These are phyloP conservation scores for Cutaneotrichosporon spelunceum DNA, from an alignment of 1,284 basidiomycete genomes.

Conservation along the genomic window DNA sequence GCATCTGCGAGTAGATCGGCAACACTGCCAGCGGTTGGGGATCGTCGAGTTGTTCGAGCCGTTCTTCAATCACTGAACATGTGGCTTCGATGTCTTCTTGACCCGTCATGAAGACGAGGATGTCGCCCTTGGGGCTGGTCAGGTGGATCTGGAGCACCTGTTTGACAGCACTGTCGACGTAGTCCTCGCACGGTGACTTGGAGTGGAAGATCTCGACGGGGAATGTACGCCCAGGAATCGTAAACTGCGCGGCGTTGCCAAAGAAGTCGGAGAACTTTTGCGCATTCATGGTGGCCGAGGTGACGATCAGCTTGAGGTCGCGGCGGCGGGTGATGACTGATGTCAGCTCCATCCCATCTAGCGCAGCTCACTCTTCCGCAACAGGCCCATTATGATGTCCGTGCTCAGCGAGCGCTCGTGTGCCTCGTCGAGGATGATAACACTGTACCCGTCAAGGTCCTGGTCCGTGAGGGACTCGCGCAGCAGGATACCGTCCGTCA, in stretches of 20 bases:
- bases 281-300: conserved; percentile 98
- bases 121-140: conserved; percentile 88
- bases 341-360: not conserved
- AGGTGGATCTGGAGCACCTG: conserved; percentile 96
- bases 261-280: conserved; percentile 97
- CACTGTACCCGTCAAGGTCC: conserved; percentile 89
- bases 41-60: conserved; percentile 84
- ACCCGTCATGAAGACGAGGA: conserved; percentile 99
- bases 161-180: conserved; percentile 96
- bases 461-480: conserved; percentile 94
- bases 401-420: conserved; percentile 95
- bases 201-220: conserved; percentile 95
- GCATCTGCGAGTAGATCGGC: conserved; percentile 99
- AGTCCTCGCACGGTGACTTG: conserved; percentile 97
- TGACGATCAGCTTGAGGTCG: conserved; percentile 94
- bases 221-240: conserved; percentile 97
- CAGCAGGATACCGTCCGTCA: conserved; percentile 96
- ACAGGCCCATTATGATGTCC: conserved; percentile 92
- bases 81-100: conserved; percentile 98
- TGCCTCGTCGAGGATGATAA: conserved; percentile 95
- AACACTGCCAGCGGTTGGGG: conserved; percentile 79
- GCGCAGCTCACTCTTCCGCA: conserved; percentile 72
- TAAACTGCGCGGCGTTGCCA: conserved; percentile 90
- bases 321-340: conserved; percentile 82
- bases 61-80: conserved; percentile 86